phyloP scores from a whole-genome alignment of 257 asterid genomes.

The Solanum stenotomum region DNA sequence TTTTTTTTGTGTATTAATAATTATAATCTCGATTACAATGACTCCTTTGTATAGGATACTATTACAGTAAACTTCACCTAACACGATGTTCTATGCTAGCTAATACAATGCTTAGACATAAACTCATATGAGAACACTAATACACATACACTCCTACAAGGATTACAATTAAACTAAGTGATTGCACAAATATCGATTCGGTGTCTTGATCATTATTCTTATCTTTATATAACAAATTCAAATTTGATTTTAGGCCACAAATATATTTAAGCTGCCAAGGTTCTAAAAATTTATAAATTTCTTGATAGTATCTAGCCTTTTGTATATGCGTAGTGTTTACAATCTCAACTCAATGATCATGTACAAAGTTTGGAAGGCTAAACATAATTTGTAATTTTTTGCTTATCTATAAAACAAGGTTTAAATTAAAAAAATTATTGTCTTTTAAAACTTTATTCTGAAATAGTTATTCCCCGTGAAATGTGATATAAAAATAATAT shows the following conservation, averaged over 20 bases:
- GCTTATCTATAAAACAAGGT: not conserved
- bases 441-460: not conserved
- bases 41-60: not conserved
- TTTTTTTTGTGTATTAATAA: no score
- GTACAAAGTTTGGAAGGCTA: not conserved
- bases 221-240: not conserved
- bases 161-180: not conserved
- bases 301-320: not conserved
- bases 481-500: not conserved
- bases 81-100: not conserved
- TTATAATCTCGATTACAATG: not conserved
- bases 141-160: not conserved
- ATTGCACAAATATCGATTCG: not conserved
- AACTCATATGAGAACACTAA: not conserved
- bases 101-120: not conserved
- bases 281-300: no score
- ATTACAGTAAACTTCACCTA: not conserved
- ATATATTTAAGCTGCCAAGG: not conserved
- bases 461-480: not conserved
- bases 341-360: not conserved
- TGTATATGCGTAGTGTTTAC: not conserved
- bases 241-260: no score
- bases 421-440: no score
- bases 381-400: not conserved
- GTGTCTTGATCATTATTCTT: not conserved